Evolutionary conservation across 179 eudicot species (phyloP).

Genomic region (Drosera spatulata): DNA sequence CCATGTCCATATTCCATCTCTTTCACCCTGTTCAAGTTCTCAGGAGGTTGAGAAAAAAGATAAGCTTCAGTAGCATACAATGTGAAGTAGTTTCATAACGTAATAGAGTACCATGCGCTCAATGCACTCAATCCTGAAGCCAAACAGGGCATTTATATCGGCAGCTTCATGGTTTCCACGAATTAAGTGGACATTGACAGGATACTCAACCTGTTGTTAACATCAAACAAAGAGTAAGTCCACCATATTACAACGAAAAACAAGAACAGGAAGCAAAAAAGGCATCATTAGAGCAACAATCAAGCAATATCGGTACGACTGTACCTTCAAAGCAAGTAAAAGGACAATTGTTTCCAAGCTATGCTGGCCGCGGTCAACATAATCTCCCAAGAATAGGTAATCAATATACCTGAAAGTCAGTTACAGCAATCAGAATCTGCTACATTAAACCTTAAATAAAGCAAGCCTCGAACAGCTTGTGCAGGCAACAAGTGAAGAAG

Average conservation of each 20-base stretch:
- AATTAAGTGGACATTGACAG: constrained; percentile 83
- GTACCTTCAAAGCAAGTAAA: constrained; percentile 89
- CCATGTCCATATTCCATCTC: constrained; percentile 99
- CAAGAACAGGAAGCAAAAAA: background rate
- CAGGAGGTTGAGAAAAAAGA: background rate
- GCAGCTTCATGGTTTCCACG: constrained; percentile 99
- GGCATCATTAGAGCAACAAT: background rate
- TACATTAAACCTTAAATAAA: background rate
- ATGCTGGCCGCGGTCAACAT: constrained; percentile 98
- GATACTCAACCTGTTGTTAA: constrained; percentile 70
- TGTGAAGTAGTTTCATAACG: constrained; percentile 1
- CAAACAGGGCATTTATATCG: constrained; percentile 98
- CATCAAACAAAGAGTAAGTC: constrained; percentile 1
- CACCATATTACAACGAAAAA: constrained; percentile 5
- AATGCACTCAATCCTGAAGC: constrained; percentile 98
- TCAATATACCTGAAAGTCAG: constrained; percentile 70
- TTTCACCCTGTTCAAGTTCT: constrained; percentile 57
- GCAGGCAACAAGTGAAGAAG: background rate
- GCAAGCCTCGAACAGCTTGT: background rate
- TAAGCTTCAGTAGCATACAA: background rate
- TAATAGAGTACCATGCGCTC: constrained; percentile 79
- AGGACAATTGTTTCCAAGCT: constrained; percentile 98
- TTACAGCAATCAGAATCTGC: constrained; percentile 13
- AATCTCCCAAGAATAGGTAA: constrained; percentile 96
- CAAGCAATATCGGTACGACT: background rate